Conservation (phyloP, 169 alveolate genomes). For the Cytauxzoon felis region DNA sequence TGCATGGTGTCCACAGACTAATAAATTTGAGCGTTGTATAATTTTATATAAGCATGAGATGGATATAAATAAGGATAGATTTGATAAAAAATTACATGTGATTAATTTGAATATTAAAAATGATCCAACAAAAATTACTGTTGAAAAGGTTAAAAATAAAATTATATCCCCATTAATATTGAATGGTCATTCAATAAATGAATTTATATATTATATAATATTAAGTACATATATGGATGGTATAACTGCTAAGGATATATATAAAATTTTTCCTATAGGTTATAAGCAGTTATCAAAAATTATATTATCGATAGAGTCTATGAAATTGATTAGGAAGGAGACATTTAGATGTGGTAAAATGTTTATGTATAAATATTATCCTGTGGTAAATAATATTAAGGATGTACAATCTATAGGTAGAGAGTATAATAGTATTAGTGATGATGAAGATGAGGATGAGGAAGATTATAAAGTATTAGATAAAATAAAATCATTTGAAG, state of each 20-base stretch:
- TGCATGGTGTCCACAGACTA: slow-evolving; percentile 63
- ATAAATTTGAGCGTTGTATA: slow-evolving; percentile 45
- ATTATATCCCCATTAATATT: neutral
- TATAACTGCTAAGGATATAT: slow-evolving; percentile 21
- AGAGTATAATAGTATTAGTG: no score
- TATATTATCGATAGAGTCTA: neutral
- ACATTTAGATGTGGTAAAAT: slow-evolving; percentile 41
- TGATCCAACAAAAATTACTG: neutral
- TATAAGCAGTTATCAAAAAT: slow-evolving; percentile 20
- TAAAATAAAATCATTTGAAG: no score
- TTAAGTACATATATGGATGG: slow-evolving; percentile 13
- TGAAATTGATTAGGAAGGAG: slow-evolving; percentile 10
- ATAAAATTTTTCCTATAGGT: slow-evolving; percentile 1
- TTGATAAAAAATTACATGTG: neutral
- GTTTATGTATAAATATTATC: slow-evolving; percentile 30
- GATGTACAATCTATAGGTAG: no score
- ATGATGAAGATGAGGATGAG: no score
- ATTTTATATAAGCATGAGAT: slow-evolving; percentile 6
- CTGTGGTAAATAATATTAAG: slow-evolving; percentile 1
- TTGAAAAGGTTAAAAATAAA: neutral
- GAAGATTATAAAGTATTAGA: no score
- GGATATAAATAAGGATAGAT: neutral
- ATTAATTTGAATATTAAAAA: slow-evolving; percentile 1
- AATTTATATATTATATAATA: slow-evolving; percentile 37
- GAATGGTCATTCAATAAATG: slow-evolving; percentile 34